Percentiles rank a stretch among this genome's conserved stretches.
phyloP scores from a whole-genome alignment of 805 yeast species.

The Yamadazyma sp. region DNA sequence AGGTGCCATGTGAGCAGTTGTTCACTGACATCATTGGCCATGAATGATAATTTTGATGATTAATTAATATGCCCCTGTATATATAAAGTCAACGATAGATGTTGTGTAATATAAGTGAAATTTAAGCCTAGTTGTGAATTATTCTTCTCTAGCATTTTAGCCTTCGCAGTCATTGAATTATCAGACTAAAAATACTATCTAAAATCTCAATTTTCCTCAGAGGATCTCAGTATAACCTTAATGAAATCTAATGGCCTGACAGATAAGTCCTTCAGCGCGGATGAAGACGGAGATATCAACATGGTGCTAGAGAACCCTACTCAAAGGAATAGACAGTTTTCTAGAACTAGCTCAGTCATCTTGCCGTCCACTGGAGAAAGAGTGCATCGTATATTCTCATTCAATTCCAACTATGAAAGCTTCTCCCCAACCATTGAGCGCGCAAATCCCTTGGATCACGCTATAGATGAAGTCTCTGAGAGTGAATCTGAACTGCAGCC shows the following conservation, averaged over 20 bases:
- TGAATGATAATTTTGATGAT: not conserved
- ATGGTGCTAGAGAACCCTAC: constrained; percentile 15
- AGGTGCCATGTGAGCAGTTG: constrained; percentile 75
- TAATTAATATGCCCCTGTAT: not conserved
- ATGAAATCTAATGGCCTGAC: constrained; percentile 10
- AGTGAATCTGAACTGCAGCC: constrained; percentile 2
- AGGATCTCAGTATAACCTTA: no score
- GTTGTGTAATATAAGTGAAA: constrained; percentile 4
- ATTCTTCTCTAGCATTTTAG: no score
- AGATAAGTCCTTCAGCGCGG: not conserved
- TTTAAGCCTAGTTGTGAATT: no score
- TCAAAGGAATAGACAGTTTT: constrained; percentile 10
- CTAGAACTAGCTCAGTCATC: constrained; percentile 34
- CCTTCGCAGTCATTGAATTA: no score
- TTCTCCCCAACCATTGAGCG: constrained; percentile 11
- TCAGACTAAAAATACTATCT: no score
- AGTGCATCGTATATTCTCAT: constrained; percentile 34
- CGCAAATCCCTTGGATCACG: not conserved
- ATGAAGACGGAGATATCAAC: constrained; percentile 11
- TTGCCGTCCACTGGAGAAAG: constrained; percentile 39
- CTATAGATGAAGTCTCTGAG: constrained; percentile 4
- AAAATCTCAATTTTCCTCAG: no score
- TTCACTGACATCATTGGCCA: constrained; percentile 73
- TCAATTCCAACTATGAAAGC: constrained; percentile 22
- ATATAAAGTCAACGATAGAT: constrained; percentile 5